These are phyloP conservation scores for Xylaria nigripes DNA, from an alignment of 495 filamentous ascomycete genomes.

Conservation along the genomic window DNA sequence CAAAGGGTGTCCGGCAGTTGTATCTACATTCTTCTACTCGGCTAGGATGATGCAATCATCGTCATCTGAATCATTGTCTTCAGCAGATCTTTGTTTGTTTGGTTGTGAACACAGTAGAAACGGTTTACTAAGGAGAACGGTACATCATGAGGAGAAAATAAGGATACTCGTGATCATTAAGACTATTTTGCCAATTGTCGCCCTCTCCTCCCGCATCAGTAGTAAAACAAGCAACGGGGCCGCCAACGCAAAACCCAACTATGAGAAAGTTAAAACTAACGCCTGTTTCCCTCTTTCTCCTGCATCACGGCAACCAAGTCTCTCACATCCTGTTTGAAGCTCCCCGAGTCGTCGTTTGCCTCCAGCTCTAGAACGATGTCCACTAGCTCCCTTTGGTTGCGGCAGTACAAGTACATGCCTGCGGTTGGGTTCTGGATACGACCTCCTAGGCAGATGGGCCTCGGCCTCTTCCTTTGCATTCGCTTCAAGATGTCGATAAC, in stretches of 20 bases:
- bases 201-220: background rate
- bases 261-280: background rate
- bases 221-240: background rate
- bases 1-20: too few relatives aligned
- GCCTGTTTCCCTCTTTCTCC: background rate
- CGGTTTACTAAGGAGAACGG: too few relatives aligned
- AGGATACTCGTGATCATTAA: background rate
- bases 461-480: constrained; percentile 1
- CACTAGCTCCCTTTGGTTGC: constrained; percentile 1
- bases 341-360: background rate
- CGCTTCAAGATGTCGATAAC: constrained; percentile 5
- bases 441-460: background rate
- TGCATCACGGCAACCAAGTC: constrained; percentile 1
- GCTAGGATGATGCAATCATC: too few relatives aligned
- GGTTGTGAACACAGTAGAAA: background rate
- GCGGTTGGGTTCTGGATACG: constrained; percentile 1
- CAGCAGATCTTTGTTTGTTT: too few relatives aligned
- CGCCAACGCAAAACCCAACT: background rate
- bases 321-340: constrained; percentile 1
- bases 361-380: constrained; percentile 7
- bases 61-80: too few relatives aligned
- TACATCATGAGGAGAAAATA: background rate
- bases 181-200: background rate
- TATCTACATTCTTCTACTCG: too few relatives aligned
- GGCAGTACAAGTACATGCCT: constrained; percentile 9